Evolutionary conservation across 2,329 filamentous ascomycete species (phyloP), one percentile per base, ranked within the genome.

Genomic region (Penicillium sp.): DNA sequence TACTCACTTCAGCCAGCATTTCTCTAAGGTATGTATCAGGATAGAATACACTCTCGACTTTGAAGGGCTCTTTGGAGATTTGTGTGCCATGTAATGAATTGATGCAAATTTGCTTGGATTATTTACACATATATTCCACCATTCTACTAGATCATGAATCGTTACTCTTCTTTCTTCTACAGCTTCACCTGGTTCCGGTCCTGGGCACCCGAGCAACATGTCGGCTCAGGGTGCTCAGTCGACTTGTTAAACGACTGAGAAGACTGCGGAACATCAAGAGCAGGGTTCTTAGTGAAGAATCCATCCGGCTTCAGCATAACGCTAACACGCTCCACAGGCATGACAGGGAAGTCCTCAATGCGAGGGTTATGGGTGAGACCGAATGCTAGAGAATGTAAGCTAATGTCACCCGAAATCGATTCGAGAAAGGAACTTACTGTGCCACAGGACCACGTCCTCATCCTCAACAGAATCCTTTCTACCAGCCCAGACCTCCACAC

Each of bases 261-360:
- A 9, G 73, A 75, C 11, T 70, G 71, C 6, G 77, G 77, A 5
- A 80, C 77, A 63, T 80, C 77, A 39, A 82, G 61, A 4, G 78
- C 78, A 0, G 80, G 80, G 58, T 82, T 82, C 69, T 75, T 77
- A 5, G 75, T 74, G 61, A 81, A 82, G 70, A 82, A 82, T 5
- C 80, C 79, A 58, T 79, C 77, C 7, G 80, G 79, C 63, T 77
- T 77, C 24, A 83, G 66, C 64, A 73, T 75, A 10, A 82, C 76
- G 43, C 74, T 77, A 44, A 79, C 70, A 5, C 75, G 71, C 66
- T 89, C 86, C 60, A 80, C 79, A 0, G 86, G 86, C 86, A 89
- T 89, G 27, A 88, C 83, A 0, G 86, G 86, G 73, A 87, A 88
- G 64, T 88, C 86, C 65, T 88, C 86, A 26, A 84, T 78, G 2